Base-by-base conservation (phyloP, 768 basidiomycete genomes). In the Amanita jacksonii region DNA sequence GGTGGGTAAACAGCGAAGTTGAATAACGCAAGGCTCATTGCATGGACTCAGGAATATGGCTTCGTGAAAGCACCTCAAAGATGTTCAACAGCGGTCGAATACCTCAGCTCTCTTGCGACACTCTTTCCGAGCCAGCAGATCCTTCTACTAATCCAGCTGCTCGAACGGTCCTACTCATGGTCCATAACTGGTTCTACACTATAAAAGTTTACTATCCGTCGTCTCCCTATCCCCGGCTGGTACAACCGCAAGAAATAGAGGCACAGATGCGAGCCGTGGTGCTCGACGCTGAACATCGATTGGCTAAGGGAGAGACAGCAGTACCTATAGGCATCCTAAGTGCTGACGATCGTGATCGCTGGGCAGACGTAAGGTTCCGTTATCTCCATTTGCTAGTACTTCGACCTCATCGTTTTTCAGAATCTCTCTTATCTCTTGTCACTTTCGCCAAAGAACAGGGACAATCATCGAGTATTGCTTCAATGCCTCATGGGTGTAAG, bases 81-180 rank as follows among this genome's bases (percentile, higher is more conserved):
- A 70, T 85, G 63, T 98, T 88, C 69, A 86, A 87, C 54, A 68
- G 73, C 22, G 81, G 74, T 25, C 82, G 93, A 19, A 72, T 91
- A 28, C 93, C 93, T 2, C 68, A 73, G 35, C 67, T 57, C 2
- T 63, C 62, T 31, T 83, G 78, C 49, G 93, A 97, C 61, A 62
- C 64, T 8, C 62, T 86, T 40, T 77, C 79, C 15, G 62, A 70
- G 18, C 54, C 61, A 1, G 72, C 78, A 1, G 52, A 69, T 1
- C 50, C 66, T 2, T 57, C 67, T 18, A 64, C 73, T 7, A 68
- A 70, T 16, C 57, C 66, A 28, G 30, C 46, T 10, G 69, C 81
- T 19, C 70, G 70, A 3, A 77, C 77, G 51, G 62, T 92, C 35
- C 65, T 84, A 18, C 65, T 96, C 32, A 72, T 89, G 60, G 62